Base-by-base conservation (phyloP, 1,284 basidiomycete genomes). In the Macrocystidia cucumis region DNA sequence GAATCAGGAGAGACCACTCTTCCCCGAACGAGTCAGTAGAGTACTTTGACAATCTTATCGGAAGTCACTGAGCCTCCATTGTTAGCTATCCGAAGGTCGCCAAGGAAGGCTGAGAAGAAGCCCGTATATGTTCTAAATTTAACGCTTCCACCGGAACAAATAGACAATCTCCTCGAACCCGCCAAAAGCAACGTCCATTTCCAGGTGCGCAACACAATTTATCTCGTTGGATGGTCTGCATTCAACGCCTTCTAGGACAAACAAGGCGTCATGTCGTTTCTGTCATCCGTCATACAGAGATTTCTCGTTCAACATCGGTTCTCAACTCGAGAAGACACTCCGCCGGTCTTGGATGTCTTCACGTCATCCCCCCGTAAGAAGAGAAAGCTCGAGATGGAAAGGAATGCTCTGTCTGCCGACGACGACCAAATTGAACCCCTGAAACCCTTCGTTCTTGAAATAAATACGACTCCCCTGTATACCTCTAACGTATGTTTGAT, bases 121-220 rank as follows among this genome's bases (percentile, higher is more conserved):
- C 79, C 89, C 1, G 72, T 90, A 35, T 95, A 89, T 52, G 82
- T 91, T 18, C 63, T 96, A 19, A 80, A 85, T 50, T 50, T 95
- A 34, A 67, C 62, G 2, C 56, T 91, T 8, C 74, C 87, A 26
- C 58, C 74, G 1, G 57, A 63, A 12, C 62, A 78, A 19, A 64
- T 93, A 8, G 89, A 93, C 50, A 83, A 85, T 39, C 75, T 74
- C 39, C 52, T 91, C 16, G 86, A 88, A 44, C 88, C 90, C 9
- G 62, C 72, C 8, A 95, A 92, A 60, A 59, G 65, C 5, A 52
- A 65, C 4, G 65, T 91, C 19, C 73, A 80, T 34, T 65, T 91
- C 38, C 66, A 74, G 58, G 91, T 89, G 49, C 44, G 63, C 46
- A 38, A 11, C 19, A 24, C 9, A 32, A 22, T 17, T n/a, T n/a